Conservation (phyloP, 192 early-diverging fungal species). For the Entomortierella parvispora region DNA sequence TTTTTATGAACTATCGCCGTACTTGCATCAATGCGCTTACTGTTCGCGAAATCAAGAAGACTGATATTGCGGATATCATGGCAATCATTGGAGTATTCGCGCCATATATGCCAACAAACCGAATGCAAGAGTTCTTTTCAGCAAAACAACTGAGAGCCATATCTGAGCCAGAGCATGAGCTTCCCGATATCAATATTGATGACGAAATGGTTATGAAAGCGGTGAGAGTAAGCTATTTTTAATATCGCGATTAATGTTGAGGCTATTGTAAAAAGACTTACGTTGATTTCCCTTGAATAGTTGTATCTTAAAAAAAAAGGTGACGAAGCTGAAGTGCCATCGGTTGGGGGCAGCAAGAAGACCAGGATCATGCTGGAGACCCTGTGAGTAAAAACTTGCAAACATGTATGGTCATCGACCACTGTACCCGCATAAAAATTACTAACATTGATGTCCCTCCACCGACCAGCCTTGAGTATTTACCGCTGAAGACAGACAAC, state of each 20-base stretch:
- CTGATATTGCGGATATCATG: slow-evolving; percentile 24
- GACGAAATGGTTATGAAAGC: slow-evolving; percentile 25
- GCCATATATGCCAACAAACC: slow-evolving; percentile 19
- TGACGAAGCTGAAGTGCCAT: slow-evolving; percentile 26
- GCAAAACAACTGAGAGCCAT: slow-evolving; percentile 7
- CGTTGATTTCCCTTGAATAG: slow-evolving; percentile 5
- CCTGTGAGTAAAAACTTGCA: neutral
- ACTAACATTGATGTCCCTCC: neutral
- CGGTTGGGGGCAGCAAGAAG: slow-evolving; percentile 4
- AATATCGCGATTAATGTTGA: neutral
- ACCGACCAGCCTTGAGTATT: neutral
- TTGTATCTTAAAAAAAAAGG: slow-evolving; percentile 15
- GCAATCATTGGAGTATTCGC: slow-evolving; percentile 23
- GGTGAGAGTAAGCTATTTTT: slow-evolving; percentile 28
- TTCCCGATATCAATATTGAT: slow-evolving; percentile 22
- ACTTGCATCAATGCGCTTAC: slow-evolving; percentile 20
- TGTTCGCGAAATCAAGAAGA: slow-evolving; percentile 17
- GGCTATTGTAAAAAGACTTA: neutral
- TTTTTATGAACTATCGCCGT: slow-evolving; percentile 11
- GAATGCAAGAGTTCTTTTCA: slow-evolving; percentile 26
- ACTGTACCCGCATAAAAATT: neutral
- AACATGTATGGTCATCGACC: slow-evolving; percentile 2
- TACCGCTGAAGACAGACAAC: no score
- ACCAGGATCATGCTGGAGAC: slow-evolving; percentile 11
- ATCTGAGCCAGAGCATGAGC: slow-evolving; percentile 5